Evolutionary conservation across 129 eudicot species (phyloP).

Genomic region (Chrysanthemum lavandulifolium): DNA sequence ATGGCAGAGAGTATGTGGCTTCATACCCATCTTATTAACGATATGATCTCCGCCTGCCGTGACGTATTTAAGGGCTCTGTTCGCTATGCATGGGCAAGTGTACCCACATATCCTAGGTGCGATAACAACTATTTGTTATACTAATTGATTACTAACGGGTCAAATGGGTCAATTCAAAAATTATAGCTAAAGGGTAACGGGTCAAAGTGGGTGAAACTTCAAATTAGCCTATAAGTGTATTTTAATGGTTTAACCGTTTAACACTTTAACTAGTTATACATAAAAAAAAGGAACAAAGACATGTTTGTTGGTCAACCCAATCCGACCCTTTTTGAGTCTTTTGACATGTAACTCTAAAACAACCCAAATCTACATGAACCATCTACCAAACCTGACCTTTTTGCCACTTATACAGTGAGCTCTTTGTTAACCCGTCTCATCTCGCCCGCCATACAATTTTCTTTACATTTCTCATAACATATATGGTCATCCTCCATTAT

Average conservation of each 20-base stretch:
- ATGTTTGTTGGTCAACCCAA: too few relatives aligned
- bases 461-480: neutral
- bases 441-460: neutral
- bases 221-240: too few relatives aligned
- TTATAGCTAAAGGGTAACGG: neutral
- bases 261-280: too few relatives aligned
- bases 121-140: neutral
- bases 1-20: constrained; percentile 99
- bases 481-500: constrained; percentile 3
- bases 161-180: neutral
- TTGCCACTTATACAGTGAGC: too few relatives aligned
- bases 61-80: constrained; percentile 84
- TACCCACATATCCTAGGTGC: constrained; percentile 96
- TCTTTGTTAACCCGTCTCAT: too few relatives aligned
- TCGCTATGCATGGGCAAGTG: constrained; percentile 95
- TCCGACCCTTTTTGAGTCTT: too few relatives aligned
- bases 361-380: too few relatives aligned
- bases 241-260: too few relatives aligned
- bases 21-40: constrained; percentile 92
- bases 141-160: neutral
- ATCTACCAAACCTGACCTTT: too few relatives aligned
- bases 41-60: constrained; percentile 78
- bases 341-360: too few relatives aligned
- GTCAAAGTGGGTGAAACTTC: neutral
- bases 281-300: too few relatives aligned